These are phyloP conservation scores for Claviceps humidiphila DNA, from an alignment of 2,329 filamentous ascomycete species.

Conservation along the genomic window DNA sequence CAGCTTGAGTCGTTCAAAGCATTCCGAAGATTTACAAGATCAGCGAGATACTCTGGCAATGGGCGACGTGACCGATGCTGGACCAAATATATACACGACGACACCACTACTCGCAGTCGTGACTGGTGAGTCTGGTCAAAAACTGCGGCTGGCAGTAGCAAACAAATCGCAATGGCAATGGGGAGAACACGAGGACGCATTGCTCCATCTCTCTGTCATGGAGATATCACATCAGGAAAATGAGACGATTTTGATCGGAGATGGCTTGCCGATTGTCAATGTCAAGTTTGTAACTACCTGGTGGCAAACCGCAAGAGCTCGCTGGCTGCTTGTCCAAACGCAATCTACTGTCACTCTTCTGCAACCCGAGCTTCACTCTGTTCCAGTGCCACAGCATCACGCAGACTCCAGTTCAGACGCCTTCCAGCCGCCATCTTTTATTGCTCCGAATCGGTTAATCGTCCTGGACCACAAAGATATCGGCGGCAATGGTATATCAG, in stretches of 20 bases:
- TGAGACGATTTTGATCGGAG: slow-evolving; percentile 40
- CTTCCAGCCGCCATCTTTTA: slow-evolving; percentile 28
- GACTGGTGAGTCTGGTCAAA: slow-evolving; percentile 43
- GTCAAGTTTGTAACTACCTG: slow-evolving; percentile 34
- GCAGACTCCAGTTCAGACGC: slow-evolving; percentile 3
- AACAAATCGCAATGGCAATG: slow-evolving; percentile 41
- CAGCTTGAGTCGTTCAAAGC: slow-evolving; percentile 19
- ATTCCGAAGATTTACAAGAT: slow-evolving; percentile 13
- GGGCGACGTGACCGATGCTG: slow-evolving; percentile 37
- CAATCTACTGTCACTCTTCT: slow-evolving; percentile 37
- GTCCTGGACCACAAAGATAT: slow-evolving; percentile 38
- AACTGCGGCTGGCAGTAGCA: slow-evolving; percentile 41
- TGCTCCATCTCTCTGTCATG: slow-evolving; percentile 32
- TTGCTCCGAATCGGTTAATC: slow-evolving; percentile 43
- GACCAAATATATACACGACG: slow-evolving; percentile 12
- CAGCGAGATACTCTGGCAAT: slow-evolving; percentile 33
- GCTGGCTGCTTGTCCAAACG: slow-evolving; percentile 43
- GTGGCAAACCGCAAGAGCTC: slow-evolving; percentile 23
- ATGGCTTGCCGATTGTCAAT: slow-evolving; percentile 34
- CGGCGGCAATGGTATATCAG: slow-evolving; percentile 42
- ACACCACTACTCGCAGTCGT: slow-evolving; percentile 31
- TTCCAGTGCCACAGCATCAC: slow-evolving; percentile 18
- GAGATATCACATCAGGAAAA: slow-evolving; percentile 30
- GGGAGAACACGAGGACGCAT: slow-evolving; percentile 29
- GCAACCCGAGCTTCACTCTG: slow-evolving; percentile 33